phyloP scores from a whole-genome alignment of 1,284 basidiomycete species.

The Vanrija sp. region DNA sequence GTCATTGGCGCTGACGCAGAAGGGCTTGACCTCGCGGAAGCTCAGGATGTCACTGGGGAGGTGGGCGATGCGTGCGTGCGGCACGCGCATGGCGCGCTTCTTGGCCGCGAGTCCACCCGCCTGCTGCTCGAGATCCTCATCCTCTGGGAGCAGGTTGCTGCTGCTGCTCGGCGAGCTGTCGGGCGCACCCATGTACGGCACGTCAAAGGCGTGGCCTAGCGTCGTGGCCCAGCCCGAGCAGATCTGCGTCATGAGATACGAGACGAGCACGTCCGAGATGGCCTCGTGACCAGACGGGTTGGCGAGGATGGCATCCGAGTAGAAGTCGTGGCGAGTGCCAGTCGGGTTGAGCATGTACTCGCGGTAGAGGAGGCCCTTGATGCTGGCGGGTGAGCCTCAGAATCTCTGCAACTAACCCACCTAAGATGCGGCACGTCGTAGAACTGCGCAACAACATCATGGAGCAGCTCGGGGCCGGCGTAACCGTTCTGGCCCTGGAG shows the following conservation, averaged over 20 bases:
- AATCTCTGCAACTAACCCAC: too few species aligned
- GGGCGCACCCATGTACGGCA: constrained; percentile 51
- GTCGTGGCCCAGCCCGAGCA: constrained; percentile 78
- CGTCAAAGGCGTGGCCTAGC: constrained; percentile 61
- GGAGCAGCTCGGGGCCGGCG: constrained; percentile 79
- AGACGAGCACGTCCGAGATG: constrained; percentile 75
- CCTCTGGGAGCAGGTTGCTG: background rate
- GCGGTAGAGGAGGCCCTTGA: constrained; percentile 74
- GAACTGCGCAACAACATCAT: constrained; percentile 83
- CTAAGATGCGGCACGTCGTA: constrained; percentile 86
- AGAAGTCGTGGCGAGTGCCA: constrained; percentile 64
- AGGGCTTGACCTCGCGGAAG: constrained; percentile 80
- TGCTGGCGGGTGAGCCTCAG: constrained; percentile 48
- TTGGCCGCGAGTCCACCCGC: constrained; percentile 31
- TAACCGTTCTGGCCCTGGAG: constrained; percentile 71
- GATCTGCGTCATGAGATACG: constrained; percentile 81
- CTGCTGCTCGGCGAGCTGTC: too few species aligned
- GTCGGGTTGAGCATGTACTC: constrained; percentile 72
- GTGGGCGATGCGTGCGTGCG: constrained; percentile 66
- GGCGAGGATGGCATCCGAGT: constrained; percentile 73
- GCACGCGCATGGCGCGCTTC: constrained; percentile 55
- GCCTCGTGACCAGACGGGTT: constrained; percentile 73
- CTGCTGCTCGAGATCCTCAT: constrained; percentile 12
- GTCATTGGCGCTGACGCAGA: constrained; percentile 88
- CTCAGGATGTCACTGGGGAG: constrained; percentile 59